Evolutionary conservation across 2,329 filamentous ascomycete species (phyloP).

Genomic region (Kalmusia sp.): DNA sequence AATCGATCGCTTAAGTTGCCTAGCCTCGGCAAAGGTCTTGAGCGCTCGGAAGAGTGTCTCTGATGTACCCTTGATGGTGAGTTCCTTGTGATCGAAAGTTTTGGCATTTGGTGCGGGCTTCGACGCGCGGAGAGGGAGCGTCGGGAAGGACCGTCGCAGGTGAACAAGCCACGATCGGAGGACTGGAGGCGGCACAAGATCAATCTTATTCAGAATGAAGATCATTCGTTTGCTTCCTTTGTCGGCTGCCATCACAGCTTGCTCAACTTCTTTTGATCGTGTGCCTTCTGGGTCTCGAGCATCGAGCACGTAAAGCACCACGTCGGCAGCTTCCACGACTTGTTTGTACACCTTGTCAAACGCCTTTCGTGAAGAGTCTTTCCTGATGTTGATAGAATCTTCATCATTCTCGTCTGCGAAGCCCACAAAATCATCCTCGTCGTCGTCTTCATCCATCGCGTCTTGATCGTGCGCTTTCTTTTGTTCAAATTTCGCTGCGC

Average conservation of each 20-base stretch:
- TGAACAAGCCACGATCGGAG: conserved; percentile 85
- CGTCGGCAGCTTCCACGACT: conserved; percentile 86
- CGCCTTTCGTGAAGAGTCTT: conserved; percentile 77
- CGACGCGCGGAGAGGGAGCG: conserved; percentile 85
- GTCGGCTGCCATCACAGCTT: conserved; percentile 87
- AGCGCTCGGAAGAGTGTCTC: conserved; percentile 85
- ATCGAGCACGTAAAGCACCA: conserved; percentile 91
- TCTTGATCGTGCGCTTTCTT: conserved; percentile 67
- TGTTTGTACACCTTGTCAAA: conserved; percentile 97
- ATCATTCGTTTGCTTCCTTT: conserved; percentile 86
- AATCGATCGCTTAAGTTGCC: conserved; percentile 86
- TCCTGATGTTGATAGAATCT: conserved; percentile 37
- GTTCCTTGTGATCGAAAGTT: conserved; percentile 89
- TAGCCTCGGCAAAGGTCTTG: conserved; percentile 84
- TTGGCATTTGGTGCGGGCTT: conserved; percentile 83
- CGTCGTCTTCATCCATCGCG: conserved; percentile 64
- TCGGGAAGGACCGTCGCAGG: conserved; percentile 88
- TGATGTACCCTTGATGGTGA: conserved; percentile 86
- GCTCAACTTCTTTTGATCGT: conserved; percentile 87
- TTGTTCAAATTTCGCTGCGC: conserved; percentile 77
- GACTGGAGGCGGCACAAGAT: conserved; percentile 81
- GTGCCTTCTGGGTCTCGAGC: conserved; percentile 91
- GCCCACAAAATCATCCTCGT: conserved; percentile 59
- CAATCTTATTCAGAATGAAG: conserved; percentile 93
- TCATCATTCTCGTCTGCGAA: conserved; percentile 56